Evolutionary conservation across 768 basidiomycete genomes (phyloP).

Genomic region (Lactarius sanguifluus): DNA sequence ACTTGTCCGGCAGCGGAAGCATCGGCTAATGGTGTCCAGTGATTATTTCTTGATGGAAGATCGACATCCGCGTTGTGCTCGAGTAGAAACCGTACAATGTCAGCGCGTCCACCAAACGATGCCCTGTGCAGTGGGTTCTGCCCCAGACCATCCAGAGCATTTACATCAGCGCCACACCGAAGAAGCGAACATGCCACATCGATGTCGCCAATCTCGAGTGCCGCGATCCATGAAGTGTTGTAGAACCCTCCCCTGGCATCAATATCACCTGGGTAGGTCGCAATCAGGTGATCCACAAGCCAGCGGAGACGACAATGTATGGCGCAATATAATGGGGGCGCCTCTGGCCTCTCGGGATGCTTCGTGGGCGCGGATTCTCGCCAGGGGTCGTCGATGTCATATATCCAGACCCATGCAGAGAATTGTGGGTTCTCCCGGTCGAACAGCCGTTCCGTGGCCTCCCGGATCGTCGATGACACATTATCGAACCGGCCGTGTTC

Average conservation of each 20-base stretch:
- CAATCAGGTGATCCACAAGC: background rate
- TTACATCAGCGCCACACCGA: background rate
- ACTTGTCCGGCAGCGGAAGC: no score
- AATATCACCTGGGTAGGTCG: background rate
- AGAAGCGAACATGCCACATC: background rate
- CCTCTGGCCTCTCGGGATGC: background rate
- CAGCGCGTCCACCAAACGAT: background rate
- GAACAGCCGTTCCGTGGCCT: constrained; percentile 5
- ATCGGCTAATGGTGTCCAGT: no score
- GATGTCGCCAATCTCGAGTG: background rate
- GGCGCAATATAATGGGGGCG: constrained; percentile 6
- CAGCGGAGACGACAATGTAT: background rate
- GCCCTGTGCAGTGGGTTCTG: background rate
- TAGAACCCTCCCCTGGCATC: background rate
- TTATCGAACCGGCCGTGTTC: background rate
- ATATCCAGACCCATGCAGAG: constrained; percentile 6
- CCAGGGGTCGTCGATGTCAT: background rate
- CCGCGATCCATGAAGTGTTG: background rate
- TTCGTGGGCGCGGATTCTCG: background rate
- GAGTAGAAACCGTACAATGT: background rate
- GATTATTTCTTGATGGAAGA: no score
- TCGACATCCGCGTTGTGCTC: constrained; percentile 1
- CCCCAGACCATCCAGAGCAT: no score
- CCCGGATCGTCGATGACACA: background rate
- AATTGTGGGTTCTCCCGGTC: background rate